Percentiles rank a stretch among this genome's conserved stretches.
These are phyloP conservation scores for Penicillium sclerotigenum DNA, from an alignment of 2,329 filamentous ascomycete species.

Conservation along the genomic window DNA sequence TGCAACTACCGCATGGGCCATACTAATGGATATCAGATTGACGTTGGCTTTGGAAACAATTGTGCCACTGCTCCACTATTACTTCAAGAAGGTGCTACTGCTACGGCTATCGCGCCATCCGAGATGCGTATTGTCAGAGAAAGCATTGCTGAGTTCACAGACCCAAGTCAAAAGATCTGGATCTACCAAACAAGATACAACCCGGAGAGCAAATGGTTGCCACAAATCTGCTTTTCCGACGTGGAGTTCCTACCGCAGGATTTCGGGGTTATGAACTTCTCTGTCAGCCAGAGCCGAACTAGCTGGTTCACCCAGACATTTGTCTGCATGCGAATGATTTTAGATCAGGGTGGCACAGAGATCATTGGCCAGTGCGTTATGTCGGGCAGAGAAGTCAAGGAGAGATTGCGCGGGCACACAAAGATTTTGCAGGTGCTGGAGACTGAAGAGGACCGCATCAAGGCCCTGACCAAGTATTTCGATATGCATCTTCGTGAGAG, in stretches of 20 bases:
- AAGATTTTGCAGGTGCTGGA: constrained; percentile 47
- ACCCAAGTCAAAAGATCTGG: constrained; percentile 53
- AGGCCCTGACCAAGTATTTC: constrained; percentile 52
- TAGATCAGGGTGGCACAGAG: constrained; percentile 46
- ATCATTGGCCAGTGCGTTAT: constrained; percentile 56
- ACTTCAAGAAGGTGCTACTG: constrained; percentile 43
- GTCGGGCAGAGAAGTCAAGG: constrained; percentile 52
- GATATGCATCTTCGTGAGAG: constrained; percentile 51
- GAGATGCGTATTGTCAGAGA: constrained; percentile 55
- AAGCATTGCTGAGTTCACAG: constrained; percentile 46
- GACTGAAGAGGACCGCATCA: constrained; percentile 55
- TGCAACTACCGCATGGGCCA: background rate
- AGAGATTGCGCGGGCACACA: constrained; percentile 52
- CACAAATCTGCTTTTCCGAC: constrained; percentile 64
- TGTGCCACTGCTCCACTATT: constrained; percentile 58
- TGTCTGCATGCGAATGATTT: constrained; percentile 55
- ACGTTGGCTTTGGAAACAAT: constrained; percentile 64
- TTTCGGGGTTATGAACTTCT: constrained; percentile 60
- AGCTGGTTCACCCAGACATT: constrained; percentile 56
- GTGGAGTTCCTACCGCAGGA: constrained; percentile 61
- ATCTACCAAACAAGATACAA: constrained; percentile 60
- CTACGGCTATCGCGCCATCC: constrained; percentile 51
- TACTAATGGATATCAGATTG: constrained; percentile 39
- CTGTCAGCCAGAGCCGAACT: constrained; percentile 48
- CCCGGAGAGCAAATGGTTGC: constrained; percentile 52